phyloP scores from a whole-genome alignment of 768 basidiomycete species.

The Xerocomus brunneocitrinus region DNA sequence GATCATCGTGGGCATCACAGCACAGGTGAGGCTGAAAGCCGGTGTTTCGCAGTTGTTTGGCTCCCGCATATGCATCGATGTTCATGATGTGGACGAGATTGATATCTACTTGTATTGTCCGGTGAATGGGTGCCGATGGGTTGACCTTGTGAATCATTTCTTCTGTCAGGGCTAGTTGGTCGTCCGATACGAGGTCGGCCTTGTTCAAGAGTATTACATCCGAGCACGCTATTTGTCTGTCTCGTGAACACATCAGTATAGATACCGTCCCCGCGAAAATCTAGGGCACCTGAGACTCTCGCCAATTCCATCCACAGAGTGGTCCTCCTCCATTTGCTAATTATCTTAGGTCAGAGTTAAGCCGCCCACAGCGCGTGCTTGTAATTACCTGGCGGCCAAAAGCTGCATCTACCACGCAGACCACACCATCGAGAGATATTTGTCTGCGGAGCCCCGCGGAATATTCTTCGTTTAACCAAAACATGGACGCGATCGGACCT shows the following conservation, averaged over 20 bases:
- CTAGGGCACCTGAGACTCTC: slow-evolving; percentile 71
- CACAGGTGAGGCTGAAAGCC: slow-evolving; percentile 31
- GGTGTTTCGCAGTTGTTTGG: slow-evolving; percentile 24
- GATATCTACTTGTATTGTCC: slow-evolving; percentile 68
- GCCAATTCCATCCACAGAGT: slow-evolving; percentile 58
- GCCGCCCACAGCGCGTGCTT: slow-evolving; percentile 29
- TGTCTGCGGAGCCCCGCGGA: slow-evolving; percentile 61
- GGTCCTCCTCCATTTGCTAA: slow-evolving; percentile 86
- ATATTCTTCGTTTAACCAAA: slow-evolving; percentile 85
- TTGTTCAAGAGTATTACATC: slow-evolving; percentile 95
- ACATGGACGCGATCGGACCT: slow-evolving; percentile 86
- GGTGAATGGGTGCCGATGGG: slow-evolving; percentile 69
- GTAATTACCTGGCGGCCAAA: slow-evolving; percentile 60
- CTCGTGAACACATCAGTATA: slow-evolving; percentile 1
- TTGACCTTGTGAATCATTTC: slow-evolving; percentile 69
- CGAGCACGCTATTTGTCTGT: slow-evolving; percentile 90
- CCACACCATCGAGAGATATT: slow-evolving; percentile 80
- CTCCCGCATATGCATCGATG: slow-evolving; percentile 72
- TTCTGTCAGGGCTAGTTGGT: slow-evolving; percentile 47
- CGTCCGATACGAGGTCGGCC: slow-evolving; percentile 60
- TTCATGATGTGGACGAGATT: slow-evolving; percentile 74
- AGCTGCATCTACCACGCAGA: slow-evolving; percentile 87
- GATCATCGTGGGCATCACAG: slow-evolving; percentile 26
- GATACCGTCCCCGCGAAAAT: background rate
- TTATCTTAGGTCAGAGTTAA: slow-evolving; percentile 1